Conservation (phyloP, 805 yeast genomes). For the Saccharomycopsis vini region DNA sequence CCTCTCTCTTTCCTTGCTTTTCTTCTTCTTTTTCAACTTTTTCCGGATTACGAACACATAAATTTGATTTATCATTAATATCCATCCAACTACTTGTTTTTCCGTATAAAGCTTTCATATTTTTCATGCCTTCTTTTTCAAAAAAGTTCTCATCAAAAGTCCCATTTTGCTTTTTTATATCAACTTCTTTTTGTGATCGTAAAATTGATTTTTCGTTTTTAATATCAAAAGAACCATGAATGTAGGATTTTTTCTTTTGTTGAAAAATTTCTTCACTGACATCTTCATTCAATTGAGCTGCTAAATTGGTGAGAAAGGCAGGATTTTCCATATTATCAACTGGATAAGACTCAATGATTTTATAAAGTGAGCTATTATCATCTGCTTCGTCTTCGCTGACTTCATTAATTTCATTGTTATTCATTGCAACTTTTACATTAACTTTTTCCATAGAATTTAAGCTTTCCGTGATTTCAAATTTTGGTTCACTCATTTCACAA, state of each 20-base stretch:
- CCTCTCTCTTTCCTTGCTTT: not conserved
- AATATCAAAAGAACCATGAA: not conserved
- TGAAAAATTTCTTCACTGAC: slow-evolving; percentile 15
- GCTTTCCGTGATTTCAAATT: not conserved
- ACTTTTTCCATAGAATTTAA: not conserved
- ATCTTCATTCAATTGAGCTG: slow-evolving; percentile 15
- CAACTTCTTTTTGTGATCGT: not conserved
- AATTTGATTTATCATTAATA: too few relatives aligned
- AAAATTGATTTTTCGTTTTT: not conserved
- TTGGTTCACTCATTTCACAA: not conserved
- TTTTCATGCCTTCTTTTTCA: not conserved
- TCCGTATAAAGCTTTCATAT: slow-evolving; percentile 1
- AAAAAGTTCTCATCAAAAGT: not conserved
- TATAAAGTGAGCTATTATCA: slow-evolving; percentile 1
- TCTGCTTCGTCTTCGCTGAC: slow-evolving; percentile 15
- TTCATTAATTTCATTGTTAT: too few relatives aligned
- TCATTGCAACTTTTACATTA: not conserved
- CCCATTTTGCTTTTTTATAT: not conserved
- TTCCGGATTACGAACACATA: too few relatives aligned
- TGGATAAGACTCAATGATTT: slow-evolving; percentile 5
- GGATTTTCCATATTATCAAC: slow-evolving; percentile 4
- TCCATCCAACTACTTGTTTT: slow-evolving; percentile 11
- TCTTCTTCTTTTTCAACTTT: too few relatives aligned
- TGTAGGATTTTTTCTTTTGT: too few relatives aligned
- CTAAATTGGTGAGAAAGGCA: slow-evolving; percentile 1